Conservation (phyloP, 2,329 filamentous ascomycete species). For the Volutella citrinella region DNA sequence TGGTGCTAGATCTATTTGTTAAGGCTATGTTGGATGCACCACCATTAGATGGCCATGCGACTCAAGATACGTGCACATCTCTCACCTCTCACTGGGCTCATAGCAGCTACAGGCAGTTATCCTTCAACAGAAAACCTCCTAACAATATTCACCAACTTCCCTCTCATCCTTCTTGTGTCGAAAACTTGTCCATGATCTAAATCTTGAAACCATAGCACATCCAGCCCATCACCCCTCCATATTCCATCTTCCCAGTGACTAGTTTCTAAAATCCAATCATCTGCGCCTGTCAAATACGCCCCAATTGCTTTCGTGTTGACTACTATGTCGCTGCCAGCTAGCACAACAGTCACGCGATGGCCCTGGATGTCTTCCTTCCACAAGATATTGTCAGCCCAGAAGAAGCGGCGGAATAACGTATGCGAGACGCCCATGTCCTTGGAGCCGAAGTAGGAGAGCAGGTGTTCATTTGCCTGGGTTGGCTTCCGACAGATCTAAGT, state of each 20-base stretch:
- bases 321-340: constrained; percentile 52
- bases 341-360: constrained; percentile 42
- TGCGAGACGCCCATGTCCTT: constrained; percentile 58
- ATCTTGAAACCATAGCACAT: constrained; percentile 52
- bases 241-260: constrained; percentile 12
- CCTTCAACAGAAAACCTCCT: no score
- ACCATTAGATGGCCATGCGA: no score
- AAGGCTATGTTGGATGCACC: constrained; percentile 1
- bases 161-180: constrained; percentile 32
- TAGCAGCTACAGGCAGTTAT: no score
- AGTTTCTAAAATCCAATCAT: constrained; percentile 20
- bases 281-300: constrained; percentile 43
- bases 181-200: constrained; percentile 57
- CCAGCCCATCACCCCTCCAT: constrained; percentile 39
- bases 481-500: constrained; percentile 37
- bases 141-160: constrained; percentile 29
- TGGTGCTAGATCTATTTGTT: neutral
- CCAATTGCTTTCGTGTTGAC: constrained; percentile 51
- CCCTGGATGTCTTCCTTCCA: constrained; percentile 55
- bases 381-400: constrained; percentile 59
- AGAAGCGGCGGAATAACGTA: constrained; percentile 55
- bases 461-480: constrained; percentile 51
- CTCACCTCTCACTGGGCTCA: no score
- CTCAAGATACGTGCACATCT: no score
- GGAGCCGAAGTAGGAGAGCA: constrained; percentile 58